A percentile compares a stretch with the other conserved stretches of the same genome.
These are phyloP conservation scores for Leishmania amazonensis DNA, from an alignment of 208 protist species.

Conservation along the genomic window DNA sequence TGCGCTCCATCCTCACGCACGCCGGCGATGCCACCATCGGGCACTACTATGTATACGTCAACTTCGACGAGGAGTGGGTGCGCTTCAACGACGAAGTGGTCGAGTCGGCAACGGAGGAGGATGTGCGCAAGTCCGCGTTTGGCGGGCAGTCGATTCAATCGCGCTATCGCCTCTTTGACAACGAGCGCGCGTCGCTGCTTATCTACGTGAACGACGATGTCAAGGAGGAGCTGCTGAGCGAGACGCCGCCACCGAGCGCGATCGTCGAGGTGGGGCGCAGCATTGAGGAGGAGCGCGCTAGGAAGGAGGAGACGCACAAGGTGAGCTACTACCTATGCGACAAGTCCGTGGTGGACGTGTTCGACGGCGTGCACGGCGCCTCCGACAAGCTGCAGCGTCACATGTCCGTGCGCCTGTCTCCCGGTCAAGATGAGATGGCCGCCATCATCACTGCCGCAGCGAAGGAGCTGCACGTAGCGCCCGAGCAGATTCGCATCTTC, in stretches of 20 bases:
- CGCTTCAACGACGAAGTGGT: constrained; percentile 85
- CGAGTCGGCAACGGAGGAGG: constrained; percentile 36
- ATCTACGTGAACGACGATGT: constrained; percentile 66
- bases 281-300: constrained; percentile 38
- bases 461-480: constrained; percentile 28
- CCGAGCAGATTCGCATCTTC: constrained; percentile 42
- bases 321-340: constrained; percentile 44
- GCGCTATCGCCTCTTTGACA: constrained; percentile 49
- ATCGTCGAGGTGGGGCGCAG: constrained; percentile 41
- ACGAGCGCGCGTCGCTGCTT: constrained; percentile 73
- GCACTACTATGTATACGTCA: constrained; percentile 91
- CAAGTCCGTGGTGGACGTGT: constrained; percentile 35
- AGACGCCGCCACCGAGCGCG: constrained; percentile 26
- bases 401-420: constrained; percentile 27
- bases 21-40: constrained; percentile 72
- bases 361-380: constrained; percentile 46
- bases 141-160: constrained; percentile 45
- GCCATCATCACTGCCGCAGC: constrained; percentile 37
- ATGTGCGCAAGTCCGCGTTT: constrained; percentile 62
- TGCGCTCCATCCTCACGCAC: constrained; percentile 89
- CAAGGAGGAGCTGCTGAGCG: constrained; percentile 34
- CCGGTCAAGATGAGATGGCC: constrained; percentile 12
- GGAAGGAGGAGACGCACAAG: constrained; percentile 17
- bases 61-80: constrained; percentile 62
- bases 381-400: constrained; percentile 17